Base-by-base conservation (phyloP, 768 basidiomycete species). In the Boletus vermiculosoides region DNA sequence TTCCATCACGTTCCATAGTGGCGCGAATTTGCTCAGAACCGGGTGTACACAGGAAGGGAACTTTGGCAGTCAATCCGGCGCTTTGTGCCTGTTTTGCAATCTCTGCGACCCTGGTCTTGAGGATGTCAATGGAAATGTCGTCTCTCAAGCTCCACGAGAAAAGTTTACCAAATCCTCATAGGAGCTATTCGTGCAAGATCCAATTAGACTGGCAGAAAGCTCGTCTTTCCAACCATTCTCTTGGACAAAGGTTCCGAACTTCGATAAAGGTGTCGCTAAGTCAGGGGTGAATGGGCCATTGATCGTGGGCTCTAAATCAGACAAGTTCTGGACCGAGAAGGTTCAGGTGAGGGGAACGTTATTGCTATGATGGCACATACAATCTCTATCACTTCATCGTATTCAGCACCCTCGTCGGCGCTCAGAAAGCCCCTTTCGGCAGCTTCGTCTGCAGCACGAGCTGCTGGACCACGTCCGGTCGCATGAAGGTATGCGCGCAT, bases 241-340 rank as follows among this genome's bases (percentile, higher is more conserved):
- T 70, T 85, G 77, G 20, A 98, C 79, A 70, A 96, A 86, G 5
- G 78, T 66, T 31, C 84, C 87, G 68, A 99, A 98, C 65, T 87
- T 85, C 15, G 95, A 97, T 15, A 99, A 73, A 12, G 96, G 94
- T 0, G 94, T 98, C 3, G 95, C 89, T 44, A 98, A 75, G 75
- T 99, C 97, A 11, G 97, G 97, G 2, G 97, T 99, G 76, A 97
- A 97, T 1, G 97, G 97, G 1, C 97, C 97, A 67, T 98, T 99
- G 63, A 97, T 85, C 52, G 86, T 91, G 7, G 94, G 94, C 66
- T 97, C 94, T 36, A 97, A 77, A 39, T 89, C 83, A 6, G 92
- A 93, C 23, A 97, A 74, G 69, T 97, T 88, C 92, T 96, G 65
- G 34, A 45, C 4, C 15, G 31, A 56, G 28, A 31, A 64, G 23